Base-by-base conservation (phyloP, 768 basidiomycete species). In the Suillus occidentalis region DNA sequence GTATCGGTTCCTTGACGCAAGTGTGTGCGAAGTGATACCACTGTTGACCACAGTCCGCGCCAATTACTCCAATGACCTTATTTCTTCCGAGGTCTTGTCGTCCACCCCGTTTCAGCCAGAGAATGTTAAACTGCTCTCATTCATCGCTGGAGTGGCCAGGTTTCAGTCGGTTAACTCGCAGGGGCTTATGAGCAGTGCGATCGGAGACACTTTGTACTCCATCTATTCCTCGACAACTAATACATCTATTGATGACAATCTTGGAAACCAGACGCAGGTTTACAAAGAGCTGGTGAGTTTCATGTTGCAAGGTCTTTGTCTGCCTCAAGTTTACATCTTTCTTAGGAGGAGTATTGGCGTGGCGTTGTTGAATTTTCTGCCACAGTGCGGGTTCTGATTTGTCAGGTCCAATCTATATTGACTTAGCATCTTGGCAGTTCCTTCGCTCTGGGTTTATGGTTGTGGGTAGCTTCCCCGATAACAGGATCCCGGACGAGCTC, bases 81-180 rank as follows among this genome's bases (percentile, higher is more conserved):
- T 64, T 53, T 53, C 52, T 20, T 34, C 52, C 18, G 28, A 20
- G 28, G 5, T 31, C 52, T 20, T 5, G 3, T 53, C 52, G 10
- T 31, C 31, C 16, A 52, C 49, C 18, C 22, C 61, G 5, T 49
- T 62, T 28, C 45, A 22, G 49, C 5, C 22, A 28, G 43, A 34
- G 22, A 67, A 69, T 36, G 28, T 56, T 16, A 62, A 62, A 6
- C 49, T 71, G 16, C 52, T 65, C 1, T 50, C 42, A 28, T 71
- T 69, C 64, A 36, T 71, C 36, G 70, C 67, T 4, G 56, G 55
- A 10, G 58, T 66, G 7, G 6, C 39, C 60, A 47, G 65, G 14
- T 61, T 22, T 49, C 47, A 49, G 22, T 49, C 47, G n/a, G 22
- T 49, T 5, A 49, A 49, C 47, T 49, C 47, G 22, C 47, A 49